A percentile compares a stretch with the other conserved stretches of the same genome.
Evolutionary conservation across 2,329 filamentous ascomycete genomes (phyloP).

Genomic region (Ceratocystis eucalypticola): DNA sequence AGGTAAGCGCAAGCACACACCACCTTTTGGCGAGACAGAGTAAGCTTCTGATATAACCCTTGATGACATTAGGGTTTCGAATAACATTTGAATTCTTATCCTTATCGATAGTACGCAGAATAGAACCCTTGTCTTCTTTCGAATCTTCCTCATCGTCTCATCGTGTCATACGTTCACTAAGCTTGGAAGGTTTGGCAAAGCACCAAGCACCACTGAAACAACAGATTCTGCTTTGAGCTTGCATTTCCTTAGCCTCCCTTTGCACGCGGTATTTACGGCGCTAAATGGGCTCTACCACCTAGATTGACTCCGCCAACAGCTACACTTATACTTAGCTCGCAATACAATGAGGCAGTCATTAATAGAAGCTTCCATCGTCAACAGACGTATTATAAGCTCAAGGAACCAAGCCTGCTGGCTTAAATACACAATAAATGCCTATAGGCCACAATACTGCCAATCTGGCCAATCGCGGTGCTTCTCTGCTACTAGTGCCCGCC

Average conservation of each 20-base stretch:
- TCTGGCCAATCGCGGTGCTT: constrained; percentile 30
- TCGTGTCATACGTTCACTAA: background rate
- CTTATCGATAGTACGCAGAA: background rate
- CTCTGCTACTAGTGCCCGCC: constrained; percentile 33
- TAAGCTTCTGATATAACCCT: too few species aligned
- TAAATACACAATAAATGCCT: background rate
- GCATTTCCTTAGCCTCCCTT: too few species aligned
- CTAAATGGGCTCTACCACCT: too few species aligned
- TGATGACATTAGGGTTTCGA: background rate
- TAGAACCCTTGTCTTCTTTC: background rate
- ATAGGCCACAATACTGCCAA: background rate
- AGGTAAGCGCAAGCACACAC: too few species aligned
- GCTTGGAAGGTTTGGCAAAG: background rate
- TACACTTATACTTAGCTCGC: too few species aligned
- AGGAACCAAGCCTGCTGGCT: background rate
- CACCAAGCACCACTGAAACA: too few species aligned
- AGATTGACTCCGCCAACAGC: too few species aligned
- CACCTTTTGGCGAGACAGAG: too few species aligned
- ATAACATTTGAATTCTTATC: background rate
- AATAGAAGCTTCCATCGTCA: background rate
- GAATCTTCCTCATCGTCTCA: background rate
- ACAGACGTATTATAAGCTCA: background rate
- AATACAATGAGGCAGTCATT: background rate
- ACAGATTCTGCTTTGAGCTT: background rate
- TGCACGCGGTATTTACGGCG: too few species aligned